A percentile compares a stretch with the other conserved stretches of the same genome.
Evolutionary conservation across 192 early-diverging fungal species (phyloP).

Genomic region (Umbelopsis ramanniana): DNA sequence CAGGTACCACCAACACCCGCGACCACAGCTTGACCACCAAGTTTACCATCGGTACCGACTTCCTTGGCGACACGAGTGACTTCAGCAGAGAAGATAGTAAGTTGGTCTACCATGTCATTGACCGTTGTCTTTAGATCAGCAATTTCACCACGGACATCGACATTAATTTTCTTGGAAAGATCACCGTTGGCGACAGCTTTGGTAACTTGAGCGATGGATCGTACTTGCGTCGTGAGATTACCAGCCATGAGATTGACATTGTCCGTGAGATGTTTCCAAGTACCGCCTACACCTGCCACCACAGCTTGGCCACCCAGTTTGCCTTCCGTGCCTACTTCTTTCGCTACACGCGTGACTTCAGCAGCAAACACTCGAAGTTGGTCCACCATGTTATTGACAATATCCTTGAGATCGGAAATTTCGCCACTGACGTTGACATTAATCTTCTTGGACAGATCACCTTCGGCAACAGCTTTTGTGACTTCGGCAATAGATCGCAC

Average conservation of each 20-base stretch:
- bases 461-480: slow-evolving; percentile 56
- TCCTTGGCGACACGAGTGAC: slow-evolving; percentile 67
- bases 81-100: slow-evolving; percentile 59
- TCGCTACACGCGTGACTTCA: slow-evolving; percentile 69
- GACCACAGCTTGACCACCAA: slow-evolving; percentile 62
- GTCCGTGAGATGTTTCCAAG: slow-evolving; percentile 66
- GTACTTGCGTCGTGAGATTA: slow-evolving; percentile 68
- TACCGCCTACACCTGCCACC: slow-evolving; percentile 60
- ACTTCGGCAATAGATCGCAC: slow-evolving; percentile 62
- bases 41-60: slow-evolving; percentile 60
- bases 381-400: slow-evolving; percentile 69
- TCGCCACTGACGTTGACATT: slow-evolving; percentile 61
- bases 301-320: slow-evolving; percentile 66
- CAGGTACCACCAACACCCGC: slow-evolving; percentile 59
- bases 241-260: slow-evolving; percentile 68
- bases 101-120: slow-evolving; percentile 72
- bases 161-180: slow-evolving; percentile 64
- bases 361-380: slow-evolving; percentile 52
- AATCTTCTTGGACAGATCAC: slow-evolving; percentile 58
- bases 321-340: slow-evolving; percentile 72
- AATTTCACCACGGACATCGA: slow-evolving; percentile 67
- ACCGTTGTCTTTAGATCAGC: slow-evolving; percentile 67
- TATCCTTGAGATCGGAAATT: slow-evolving; percentile 66
- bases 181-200: slow-evolving; percentile 66
- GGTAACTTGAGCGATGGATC: slow-evolving; percentile 65